Conservation (phyloP, 2,329 filamentous ascomycete species). For the Diaporthe sp. region DNA sequence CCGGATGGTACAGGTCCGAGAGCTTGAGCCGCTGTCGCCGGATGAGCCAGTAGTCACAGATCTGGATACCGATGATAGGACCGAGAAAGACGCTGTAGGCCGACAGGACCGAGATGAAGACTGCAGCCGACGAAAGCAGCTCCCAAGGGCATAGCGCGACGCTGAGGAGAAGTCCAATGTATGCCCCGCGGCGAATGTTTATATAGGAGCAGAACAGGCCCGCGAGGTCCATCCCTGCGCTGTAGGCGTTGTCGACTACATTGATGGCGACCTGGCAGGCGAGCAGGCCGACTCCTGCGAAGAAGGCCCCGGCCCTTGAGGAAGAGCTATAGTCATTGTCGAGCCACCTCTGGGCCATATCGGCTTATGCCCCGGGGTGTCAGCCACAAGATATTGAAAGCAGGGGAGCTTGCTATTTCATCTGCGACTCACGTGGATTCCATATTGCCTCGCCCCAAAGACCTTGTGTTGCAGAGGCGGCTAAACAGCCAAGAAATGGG, state of each 20-base stretch:
- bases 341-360: conserved; percentile 37
- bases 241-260: conserved; percentile 61
- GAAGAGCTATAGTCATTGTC: conserved; percentile 38
- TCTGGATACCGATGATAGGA: conserved; percentile 38
- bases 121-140: conserved; percentile 58
- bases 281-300: conserved; percentile 58
- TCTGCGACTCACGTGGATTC: conserved; percentile 33
- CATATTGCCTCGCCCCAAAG: conserved; percentile 36
- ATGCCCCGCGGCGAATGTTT: conserved; percentile 66
- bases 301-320: conserved; percentile 58
- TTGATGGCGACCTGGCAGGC: conserved; percentile 60
- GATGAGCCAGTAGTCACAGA: conserved; percentile 38
- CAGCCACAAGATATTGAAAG: background rate
- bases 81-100: conserved; percentile 49
- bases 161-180: conserved; percentile 52
- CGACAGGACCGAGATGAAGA: conserved; percentile 60
- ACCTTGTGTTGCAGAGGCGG: conserved; percentile 32
- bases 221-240: conserved; percentile 67
- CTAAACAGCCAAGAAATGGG: conserved; percentile 34
- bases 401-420: background rate
- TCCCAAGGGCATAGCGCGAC: conserved; percentile 61
- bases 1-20: conserved; percentile 36
- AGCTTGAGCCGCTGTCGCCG: conserved; percentile 37
- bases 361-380: conserved; percentile 6
- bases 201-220: conserved; percentile 65